Evolutionary conservation across 306 rosid species (phyloP).

Genomic region (Sechiopsis laciniata): DNA sequence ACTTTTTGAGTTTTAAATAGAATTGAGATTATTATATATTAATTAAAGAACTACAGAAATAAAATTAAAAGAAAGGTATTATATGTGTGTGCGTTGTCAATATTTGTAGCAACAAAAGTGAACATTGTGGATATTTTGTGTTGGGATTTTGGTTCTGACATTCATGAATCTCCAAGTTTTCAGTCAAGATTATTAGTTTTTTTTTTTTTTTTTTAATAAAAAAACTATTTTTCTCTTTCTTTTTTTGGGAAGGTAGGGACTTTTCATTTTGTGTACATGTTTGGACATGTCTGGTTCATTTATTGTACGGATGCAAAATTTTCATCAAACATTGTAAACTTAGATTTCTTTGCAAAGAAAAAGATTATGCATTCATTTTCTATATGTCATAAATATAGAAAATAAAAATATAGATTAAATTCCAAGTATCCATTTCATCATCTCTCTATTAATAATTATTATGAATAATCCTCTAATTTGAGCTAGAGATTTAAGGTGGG

Average conservation of each 20-base stretch:
- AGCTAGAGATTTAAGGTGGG: neutral
- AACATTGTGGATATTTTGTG: slow-evolving; percentile 56
- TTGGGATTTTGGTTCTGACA: slow-evolving; percentile 59
- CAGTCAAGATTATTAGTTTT: slow-evolving; percentile 16
- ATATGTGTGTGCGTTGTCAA: slow-evolving; percentile 38
- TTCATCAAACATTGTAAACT: neutral
- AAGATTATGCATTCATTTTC: slow-evolving; percentile 27
- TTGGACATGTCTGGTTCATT: slow-evolving; percentile 34
- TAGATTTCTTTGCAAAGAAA: slow-evolving; percentile 16
- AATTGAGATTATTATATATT: too few species aligned
- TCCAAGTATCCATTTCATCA: neutral
- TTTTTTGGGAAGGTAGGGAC: slow-evolving; percentile 17
- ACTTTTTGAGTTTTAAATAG: neutral
- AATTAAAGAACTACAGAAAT: neutral
- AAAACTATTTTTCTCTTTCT: neutral
- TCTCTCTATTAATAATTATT: neutral
- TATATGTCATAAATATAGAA: neutral
- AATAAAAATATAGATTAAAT: slow-evolving; percentile 4
- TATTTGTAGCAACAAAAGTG: slow-evolving; percentile 44
- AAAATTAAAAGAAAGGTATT: neutral
- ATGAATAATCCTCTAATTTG: neutral
- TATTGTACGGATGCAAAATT: slow-evolving; percentile 18
- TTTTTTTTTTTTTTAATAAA: neutral
- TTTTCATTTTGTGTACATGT: slow-evolving; percentile 29
- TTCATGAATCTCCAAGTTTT: slow-evolving; percentile 58